Percentiles rank a stretch among this genome's conserved stretches.
These are phyloP conservation scores for Arctium minus DNA, from an alignment of 129 eudicot species.

Conservation along the genomic window DNA sequence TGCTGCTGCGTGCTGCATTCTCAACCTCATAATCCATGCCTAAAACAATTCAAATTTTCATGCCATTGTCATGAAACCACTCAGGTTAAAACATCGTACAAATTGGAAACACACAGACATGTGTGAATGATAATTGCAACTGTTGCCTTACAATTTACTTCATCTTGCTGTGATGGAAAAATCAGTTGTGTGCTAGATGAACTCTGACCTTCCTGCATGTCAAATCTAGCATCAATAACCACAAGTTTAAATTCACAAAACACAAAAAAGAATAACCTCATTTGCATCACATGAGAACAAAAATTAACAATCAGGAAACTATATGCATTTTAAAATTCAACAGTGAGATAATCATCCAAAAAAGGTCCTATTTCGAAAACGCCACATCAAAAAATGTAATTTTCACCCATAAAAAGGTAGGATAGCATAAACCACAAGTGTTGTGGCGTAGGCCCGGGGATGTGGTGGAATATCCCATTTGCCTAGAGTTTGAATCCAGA, in stretches of 20 bases:
- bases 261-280: background rate
- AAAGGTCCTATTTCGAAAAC: too few species aligned
- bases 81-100: background rate
- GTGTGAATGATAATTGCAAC: background rate
- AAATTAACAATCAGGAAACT: too few species aligned
- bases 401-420: too few species aligned
- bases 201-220: conserved; percentile 35
- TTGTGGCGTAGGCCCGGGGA: too few species aligned
- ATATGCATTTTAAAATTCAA: too few species aligned
- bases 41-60: background rate
- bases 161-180: conserved; percentile 43
- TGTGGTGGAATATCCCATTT: too few species aligned
- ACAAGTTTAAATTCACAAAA: background rate
- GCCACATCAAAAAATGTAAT: too few species aligned
- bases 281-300: too few species aligned
- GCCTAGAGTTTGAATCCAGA: too few species aligned
- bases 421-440: too few species aligned
- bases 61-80: background rate
- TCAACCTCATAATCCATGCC: conserved; percentile 6
- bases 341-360: too few species aligned
- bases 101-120: background rate
- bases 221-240: background rate
- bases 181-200: conserved; percentile 31
- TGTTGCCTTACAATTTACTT: conserved; percentile 1
- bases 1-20: background rate